Evolutionary conservation across 495 filamentous ascomycete species (phyloP), one percentile per base, ranked within the genome.

Genomic region (Aspergillus panamensis): DNA sequence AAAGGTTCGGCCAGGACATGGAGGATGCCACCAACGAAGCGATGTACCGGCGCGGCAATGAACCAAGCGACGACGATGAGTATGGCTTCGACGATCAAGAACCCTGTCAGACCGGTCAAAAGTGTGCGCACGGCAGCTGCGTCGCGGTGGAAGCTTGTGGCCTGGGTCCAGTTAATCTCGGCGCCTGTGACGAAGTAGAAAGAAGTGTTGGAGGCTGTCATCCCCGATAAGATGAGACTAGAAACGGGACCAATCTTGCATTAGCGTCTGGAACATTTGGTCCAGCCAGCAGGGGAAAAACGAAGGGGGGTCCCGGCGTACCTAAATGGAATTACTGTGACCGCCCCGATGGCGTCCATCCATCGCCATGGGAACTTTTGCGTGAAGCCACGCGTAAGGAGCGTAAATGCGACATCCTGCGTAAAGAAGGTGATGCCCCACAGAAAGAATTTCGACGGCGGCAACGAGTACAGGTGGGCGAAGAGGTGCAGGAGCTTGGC

Each of bases 131-230:
- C 65, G 29, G 69, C 69, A 17, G 73, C 71, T 4, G 73, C 68
- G 59, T 75, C 71, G 33, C 60, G 59, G 49, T 71, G 67, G 58
- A 73, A 69, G 31, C 63, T 60, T 20, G 61, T 64, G 33, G 70
- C 71, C 43, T 73, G 71, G 49, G 64, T 64, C 73, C 73, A 75
- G 64, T 75, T 71, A 33, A 75, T 73, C 45, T 75, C 73, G 14
- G 73, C 71, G 7, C 73, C 71, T 42, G 67, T 71, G 1, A 65
- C 62, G 51, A 73, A 54, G 37, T 63, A 75, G 57, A 75, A 73
- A 42, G 69, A 73, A 49, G 63, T 63, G 43, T 73, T 73, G n/a
- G 71, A 62, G 21, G 72, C 59, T 50, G 70, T 61, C 72, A 74
- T 74, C 21, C 62, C 64, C 49, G 68, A 71, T 37, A 74, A 66